Percentiles rank a stretch among this genome's conserved stretches.
These are phyloP conservation scores for Aspergillus aculeatinus DNA, from an alignment of 2,329 filamentous ascomycete genomes.

Conservation along the genomic window DNA sequence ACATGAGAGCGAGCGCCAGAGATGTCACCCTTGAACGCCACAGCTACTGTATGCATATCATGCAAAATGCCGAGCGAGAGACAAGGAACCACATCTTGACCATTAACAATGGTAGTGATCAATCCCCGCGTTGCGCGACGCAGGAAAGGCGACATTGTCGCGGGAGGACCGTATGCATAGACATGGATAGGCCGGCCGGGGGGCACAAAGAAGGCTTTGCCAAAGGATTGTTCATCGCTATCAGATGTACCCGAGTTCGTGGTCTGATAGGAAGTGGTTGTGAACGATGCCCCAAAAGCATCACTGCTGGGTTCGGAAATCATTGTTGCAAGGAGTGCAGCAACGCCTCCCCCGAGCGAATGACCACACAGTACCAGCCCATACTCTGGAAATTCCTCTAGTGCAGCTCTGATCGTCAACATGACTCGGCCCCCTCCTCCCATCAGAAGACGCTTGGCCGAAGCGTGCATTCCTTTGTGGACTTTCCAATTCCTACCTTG, in stretches of 20 bases:
- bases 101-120: constrained; percentile 72
- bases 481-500: constrained; percentile 65
- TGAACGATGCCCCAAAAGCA: constrained; percentile 57
- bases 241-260: constrained; percentile 40
- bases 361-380: constrained; percentile 69
- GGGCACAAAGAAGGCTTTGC: constrained; percentile 55
- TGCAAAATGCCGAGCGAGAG: constrained; percentile 72
- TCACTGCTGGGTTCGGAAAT: constrained; percentile 61
- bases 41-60: constrained; percentile 69
- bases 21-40: constrained; percentile 72
- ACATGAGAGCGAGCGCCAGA: constrained; percentile 67
- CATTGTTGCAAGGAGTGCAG: constrained; percentile 68
- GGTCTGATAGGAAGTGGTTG: constrained; percentile 53
- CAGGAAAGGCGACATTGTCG: constrained; percentile 69
- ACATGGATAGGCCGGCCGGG: constrained; percentile 71
- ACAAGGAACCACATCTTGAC: constrained; percentile 70
- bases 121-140: constrained; percentile 69
- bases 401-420: constrained; percentile 62
- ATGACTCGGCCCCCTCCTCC: constrained; percentile 67
- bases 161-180: constrained; percentile 74
- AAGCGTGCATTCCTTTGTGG: constrained; percentile 73
- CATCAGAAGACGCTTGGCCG: constrained; percentile 65
- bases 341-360: constrained; percentile 68
- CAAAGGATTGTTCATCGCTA: constrained; percentile 20
- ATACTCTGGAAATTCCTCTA: constrained; percentile 67